Base-by-base conservation (phyloP, 169 alveolate genomes). In the Eimeria sp. region DNA sequence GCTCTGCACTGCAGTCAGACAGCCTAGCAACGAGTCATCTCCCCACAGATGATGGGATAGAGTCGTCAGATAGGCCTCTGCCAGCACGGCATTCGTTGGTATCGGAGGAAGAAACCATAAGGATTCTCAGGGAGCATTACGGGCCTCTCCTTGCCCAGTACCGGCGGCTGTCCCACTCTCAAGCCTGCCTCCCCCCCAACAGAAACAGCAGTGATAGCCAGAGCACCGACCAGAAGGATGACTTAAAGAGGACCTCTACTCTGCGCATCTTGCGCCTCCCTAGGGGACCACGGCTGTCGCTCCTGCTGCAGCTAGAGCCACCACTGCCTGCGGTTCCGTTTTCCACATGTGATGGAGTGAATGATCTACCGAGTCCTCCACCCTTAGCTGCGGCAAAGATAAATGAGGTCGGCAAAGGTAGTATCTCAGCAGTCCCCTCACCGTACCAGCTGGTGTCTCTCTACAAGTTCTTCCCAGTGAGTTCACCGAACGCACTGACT, bases 401-500 rank as follows among this genome's bases (percentile, higher is more conserved):
- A 20, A 7, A 7, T 2, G 58, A 58, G 61, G 58, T n/a, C 58
- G 27, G 25, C 58, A 27, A 16, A 40, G 10, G 9, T 14, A 54
- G 65, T 43, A 63, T 14, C 49, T 5, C n/a, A 45, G 70, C n/a
- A 2, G 58, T 16, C 57, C 22, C 93, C n/a, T 30, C 84, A n/a
- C 89, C 96, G 22, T 92, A 92, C 78, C 90, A 76, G 89, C 49
- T 94, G 88, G 65, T 80, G 80, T 95, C 97, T 20, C 83, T 95
- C 6, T 95, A 95, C 75, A 84, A 89, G 27, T 95, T 95, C 30
- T 80, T 90, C 90, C 51, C 87, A 58, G 54, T 95, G 27, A 57
- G 30, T 2, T 57, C 83, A 7, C 97, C 97, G 5, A 40, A 30
- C 65, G 88, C 63, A 22, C 30, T 89, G 16, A 92, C 95, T 43